Percentiles rank a stretch among this genome's conserved stretches.
Evolutionary conservation across 352 stramenopile species (phyloP).

Genomic region (Globisporangium perplexum): DNA sequence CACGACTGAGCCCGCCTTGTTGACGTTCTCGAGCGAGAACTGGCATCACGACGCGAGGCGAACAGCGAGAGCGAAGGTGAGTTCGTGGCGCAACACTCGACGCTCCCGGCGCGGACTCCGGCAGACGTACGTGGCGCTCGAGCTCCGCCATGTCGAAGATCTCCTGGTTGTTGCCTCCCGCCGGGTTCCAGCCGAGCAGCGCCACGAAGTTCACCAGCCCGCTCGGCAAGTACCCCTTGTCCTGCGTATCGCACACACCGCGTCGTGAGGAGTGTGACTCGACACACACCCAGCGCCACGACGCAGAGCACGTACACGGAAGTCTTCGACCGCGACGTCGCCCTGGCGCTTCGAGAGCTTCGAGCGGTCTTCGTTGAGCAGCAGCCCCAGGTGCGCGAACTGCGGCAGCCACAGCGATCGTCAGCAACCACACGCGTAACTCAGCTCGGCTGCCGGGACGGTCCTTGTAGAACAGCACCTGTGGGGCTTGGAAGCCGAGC

Average conservation of each 20-base stretch:
- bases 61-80: not conserved
- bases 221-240: constrained; percentile 94
- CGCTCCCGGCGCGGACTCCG: not conserved
- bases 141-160: constrained; percentile 95
- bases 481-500: constrained; percentile 65
- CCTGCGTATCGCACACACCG: constrained; percentile 23
- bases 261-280: not conserved
- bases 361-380: constrained; percentile 96
- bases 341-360: constrained; percentile 99
- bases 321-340: constrained; percentile 96
- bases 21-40: constrained; percentile 85
- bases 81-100: not conserved
- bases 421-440: not conserved
- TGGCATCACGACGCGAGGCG: too few relatives aligned
- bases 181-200: constrained; percentile 96
- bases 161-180: constrained; percentile 94
- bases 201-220: constrained; percentile 98
- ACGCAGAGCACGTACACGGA: constrained; percentile 54
- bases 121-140: constrained; percentile 32
- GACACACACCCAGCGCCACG: not conserved
- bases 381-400: constrained; percentile 89
- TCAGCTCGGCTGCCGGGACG: too few relatives aligned
- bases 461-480: too few relatives aligned
- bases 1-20: constrained; percentile 86
- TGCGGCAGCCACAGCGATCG: constrained; percentile 6